phyloP scores from a whole-genome alignment of 2,329 filamentous ascomycete species.

The Fusarium lateritium region DNA sequence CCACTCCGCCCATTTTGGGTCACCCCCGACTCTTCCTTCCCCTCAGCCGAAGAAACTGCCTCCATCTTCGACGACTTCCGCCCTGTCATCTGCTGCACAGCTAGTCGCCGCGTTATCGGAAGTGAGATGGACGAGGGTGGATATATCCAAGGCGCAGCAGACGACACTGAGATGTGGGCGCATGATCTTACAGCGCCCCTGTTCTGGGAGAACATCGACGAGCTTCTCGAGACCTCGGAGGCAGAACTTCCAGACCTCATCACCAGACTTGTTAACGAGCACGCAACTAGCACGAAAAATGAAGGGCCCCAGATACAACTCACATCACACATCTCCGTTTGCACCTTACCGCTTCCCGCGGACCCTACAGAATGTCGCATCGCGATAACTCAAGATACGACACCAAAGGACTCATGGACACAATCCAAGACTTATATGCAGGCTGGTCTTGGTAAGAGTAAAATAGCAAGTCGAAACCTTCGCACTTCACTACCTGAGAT shows the following conservation, averaged over 20 bases:
- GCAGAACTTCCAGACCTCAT: slow-evolving; percentile 71
- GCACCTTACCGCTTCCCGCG: slow-evolving; percentile 50
- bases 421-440: slow-evolving; percentile 59
- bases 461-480: slow-evolving; percentile 87
- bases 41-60: slow-evolving; percentile 49
- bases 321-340: slow-evolving; percentile 57
- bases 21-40: slow-evolving; percentile 74
- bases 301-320: slow-evolving; percentile 49
- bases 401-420: slow-evolving; percentile 60
- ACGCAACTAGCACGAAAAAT: slow-evolving; percentile 28
- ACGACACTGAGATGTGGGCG: slow-evolving; percentile 96
- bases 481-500: slow-evolving; percentile 77
- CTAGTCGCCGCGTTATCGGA: slow-evolving; percentile 79
- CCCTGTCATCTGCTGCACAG: slow-evolving; percentile 87
- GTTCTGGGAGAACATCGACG: slow-evolving; percentile 81
- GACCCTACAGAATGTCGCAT: slow-evolving; percentile 57
- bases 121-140: slow-evolving; percentile 73
- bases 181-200: slow-evolving; percentile 80
- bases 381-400: slow-evolving; percentile 59
- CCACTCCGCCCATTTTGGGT: slow-evolving; percentile 87
- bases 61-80: slow-evolving; percentile 71
- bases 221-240: slow-evolving; percentile 75
- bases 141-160: slow-evolving; percentile 95
- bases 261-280: slow-evolving; percentile 57
- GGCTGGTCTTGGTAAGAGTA: slow-evolving; percentile 79